Evolutionary conservation across 169 alveolate genomes (phyloP), one percentile per base, ranked within the genome.

Genomic region (Plasmodium malariae): DNA sequence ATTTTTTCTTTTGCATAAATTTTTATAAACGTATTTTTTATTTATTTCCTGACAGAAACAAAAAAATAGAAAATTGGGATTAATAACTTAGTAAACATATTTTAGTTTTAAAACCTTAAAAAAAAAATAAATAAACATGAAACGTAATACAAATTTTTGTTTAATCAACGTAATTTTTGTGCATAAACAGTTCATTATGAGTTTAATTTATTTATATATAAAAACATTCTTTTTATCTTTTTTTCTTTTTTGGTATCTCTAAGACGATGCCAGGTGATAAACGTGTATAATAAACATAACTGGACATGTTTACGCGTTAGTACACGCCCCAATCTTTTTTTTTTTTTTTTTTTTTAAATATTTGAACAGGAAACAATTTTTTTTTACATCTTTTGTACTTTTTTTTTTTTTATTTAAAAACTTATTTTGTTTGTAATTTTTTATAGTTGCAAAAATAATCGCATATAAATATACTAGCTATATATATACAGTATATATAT

Each of bases 41-140:
- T 11, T 76, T 43, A 37, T 28, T 21, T 57, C 43, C 67, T 21
- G 19, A 36, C 48, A 76, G 89, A 76, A 40, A 28, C 21, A 32
- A 76, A 76, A 76, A 43, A 65, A 48, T 30, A 49, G 30, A 49
- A 76, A 76, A 63, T 62, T 76, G 30, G 26, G 67, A 43, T 54
- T 60, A 37, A 65, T 76, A 12, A 55, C 12, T 60, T 76, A 76
- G 37, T 37, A 76, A 76, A 65, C n/a, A 26, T 54, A 26, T 7
- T 48, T 14, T 48, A 14, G 24, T 26, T 57, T 5, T 57, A 57
- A 26, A 36, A 57, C 12, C 4, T 2, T 5, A 19, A 17, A 19
- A 28, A 57, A 24, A 57, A 57, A 14, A 48, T 14, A 14, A 48
- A 0, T n/a, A n/a, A n/a, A n/a, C n/a, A n/a, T n/a, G n/a, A n/a